These are phyloP conservation scores for Bauhinia variegata DNA, from an alignment of 306 rosid species.

Conservation along the genomic window DNA sequence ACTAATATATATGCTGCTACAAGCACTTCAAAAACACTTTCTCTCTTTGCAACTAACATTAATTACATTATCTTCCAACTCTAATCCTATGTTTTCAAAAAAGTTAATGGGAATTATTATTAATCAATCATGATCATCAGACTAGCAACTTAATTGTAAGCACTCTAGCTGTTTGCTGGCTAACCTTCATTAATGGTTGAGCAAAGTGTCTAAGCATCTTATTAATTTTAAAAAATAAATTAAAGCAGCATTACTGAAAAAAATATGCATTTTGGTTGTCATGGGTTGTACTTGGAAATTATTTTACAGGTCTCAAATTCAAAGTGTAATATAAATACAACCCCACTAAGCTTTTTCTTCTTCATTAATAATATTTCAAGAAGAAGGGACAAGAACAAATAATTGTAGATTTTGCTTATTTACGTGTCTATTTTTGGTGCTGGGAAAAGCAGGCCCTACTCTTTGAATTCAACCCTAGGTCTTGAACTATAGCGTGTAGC, in stretches of 20 bases:
- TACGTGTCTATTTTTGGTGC: too few relatives aligned
- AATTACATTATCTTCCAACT: slow-evolving; percentile 55
- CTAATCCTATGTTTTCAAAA: slow-evolving; percentile 37
- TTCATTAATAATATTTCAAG: too few relatives aligned
- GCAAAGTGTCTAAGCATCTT: too few relatives aligned
- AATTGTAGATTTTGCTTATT: not conserved
- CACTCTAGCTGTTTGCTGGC: too few relatives aligned
- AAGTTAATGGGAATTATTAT: slow-evolving; percentile 43
- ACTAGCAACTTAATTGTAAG: too few relatives aligned
- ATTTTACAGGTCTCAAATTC: slow-evolving; percentile 7
- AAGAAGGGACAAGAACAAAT: too few relatives aligned
- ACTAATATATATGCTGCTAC: not conserved
- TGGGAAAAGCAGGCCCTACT: too few relatives aligned
- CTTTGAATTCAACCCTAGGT: too few relatives aligned
- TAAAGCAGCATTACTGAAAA: slow-evolving; percentile 27
- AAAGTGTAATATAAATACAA: slow-evolving; percentile 1
- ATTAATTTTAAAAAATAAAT: too few relatives aligned
- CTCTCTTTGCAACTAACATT: slow-evolving; percentile 45
- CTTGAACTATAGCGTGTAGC: too few relatives aligned
- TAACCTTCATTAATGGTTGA: too few relatives aligned
- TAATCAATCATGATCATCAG: slow-evolving; percentile 49
- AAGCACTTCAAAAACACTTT: too few relatives aligned
- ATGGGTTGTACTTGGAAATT: slow-evolving; percentile 33
- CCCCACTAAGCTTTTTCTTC: not conserved
- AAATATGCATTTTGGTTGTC: slow-evolving; percentile 39